Conservation (phyloP, 2,329 filamentous ascomycete genomes). For the Colletotrichum tropicicola region DNA sequence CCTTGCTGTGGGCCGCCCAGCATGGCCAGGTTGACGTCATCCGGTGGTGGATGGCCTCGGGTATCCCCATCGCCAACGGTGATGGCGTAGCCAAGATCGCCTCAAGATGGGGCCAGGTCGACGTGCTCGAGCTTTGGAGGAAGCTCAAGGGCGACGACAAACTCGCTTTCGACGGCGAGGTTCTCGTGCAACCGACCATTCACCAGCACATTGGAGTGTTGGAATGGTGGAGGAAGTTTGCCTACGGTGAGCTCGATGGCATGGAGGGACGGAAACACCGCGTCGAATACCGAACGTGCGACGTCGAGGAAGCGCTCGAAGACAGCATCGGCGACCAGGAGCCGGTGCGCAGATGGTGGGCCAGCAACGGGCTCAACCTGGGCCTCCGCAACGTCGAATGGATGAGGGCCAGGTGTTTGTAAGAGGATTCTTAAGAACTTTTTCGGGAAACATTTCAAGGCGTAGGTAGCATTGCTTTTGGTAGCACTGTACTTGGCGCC, state of each 20-base stretch:
- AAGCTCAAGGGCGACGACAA: slow-evolving; percentile 69
- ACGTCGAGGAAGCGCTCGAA: slow-evolving; percentile 94
- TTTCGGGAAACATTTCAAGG: background rate
- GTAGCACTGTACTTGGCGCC: background rate
- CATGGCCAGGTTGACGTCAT: slow-evolving; percentile 81
- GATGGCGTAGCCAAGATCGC: slow-evolving; percentile 87
- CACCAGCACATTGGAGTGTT: slow-evolving; percentile 85
- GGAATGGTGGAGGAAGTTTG: slow-evolving; percentile 89
- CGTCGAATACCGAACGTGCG: slow-evolving; percentile 94
- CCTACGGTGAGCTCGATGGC: slow-evolving; percentile 61
- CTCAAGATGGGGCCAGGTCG: slow-evolving; percentile 84
- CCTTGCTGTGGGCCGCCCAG: slow-evolving; percentile 84
- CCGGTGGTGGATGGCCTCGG: slow-evolving; percentile 87
- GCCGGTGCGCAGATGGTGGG: slow-evolving; percentile 87
- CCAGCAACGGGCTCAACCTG: slow-evolving; percentile 81
- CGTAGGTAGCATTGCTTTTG: slow-evolving; percentile 4
- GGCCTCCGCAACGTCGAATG: slow-evolving; percentile 86
- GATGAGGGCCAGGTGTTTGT: slow-evolving; percentile 84
- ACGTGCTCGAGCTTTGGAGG: slow-evolving; percentile 86
- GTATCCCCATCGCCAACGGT: slow-evolving; percentile 80
- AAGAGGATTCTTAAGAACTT: slow-evolving; percentile 16
- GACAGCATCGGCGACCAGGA: slow-evolving; percentile 82
- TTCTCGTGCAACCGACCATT: slow-evolving; percentile 86
- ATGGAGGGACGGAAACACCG: slow-evolving; percentile 67
- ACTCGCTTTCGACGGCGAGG: slow-evolving; percentile 82